These are phyloP conservation scores for Hanseniaspora taiwanica DNA, from an alignment of 805 yeast genomes.

Conservation along the genomic window DNA sequence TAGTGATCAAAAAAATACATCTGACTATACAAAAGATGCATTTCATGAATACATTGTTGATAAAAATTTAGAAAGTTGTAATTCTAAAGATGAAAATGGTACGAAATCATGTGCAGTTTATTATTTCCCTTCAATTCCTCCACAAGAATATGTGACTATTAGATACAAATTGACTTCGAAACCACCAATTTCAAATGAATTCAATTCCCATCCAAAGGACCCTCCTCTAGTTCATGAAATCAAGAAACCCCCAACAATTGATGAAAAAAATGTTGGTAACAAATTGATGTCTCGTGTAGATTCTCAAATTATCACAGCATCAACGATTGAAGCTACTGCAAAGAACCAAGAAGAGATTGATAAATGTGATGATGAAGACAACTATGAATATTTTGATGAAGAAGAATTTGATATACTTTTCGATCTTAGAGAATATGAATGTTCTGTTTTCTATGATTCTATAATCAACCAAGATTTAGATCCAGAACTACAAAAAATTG, in stretches of 20 bases:
- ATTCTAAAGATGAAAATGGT: slow-evolving; percentile 51
- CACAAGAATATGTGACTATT: slow-evolving; percentile 77
- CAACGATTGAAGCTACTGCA: slow-evolving; percentile 13
- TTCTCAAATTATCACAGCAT: neutral
- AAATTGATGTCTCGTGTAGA: too few relatives aligned
- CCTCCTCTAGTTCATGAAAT: too few relatives aligned
- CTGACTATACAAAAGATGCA: slow-evolving; percentile 68
- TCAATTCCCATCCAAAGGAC: too few relatives aligned
- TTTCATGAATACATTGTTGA: slow-evolving; percentile 74
- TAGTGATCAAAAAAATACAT: slow-evolving; percentile 37
- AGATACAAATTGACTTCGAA: slow-evolving; percentile 54
- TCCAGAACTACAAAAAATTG: slow-evolving; percentile 67
- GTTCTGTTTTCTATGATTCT: slow-evolving; percentile 86
- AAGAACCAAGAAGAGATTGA: slow-evolving; percentile 22
- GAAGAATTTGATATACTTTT: slow-evolving; percentile 58
- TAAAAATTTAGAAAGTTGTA: slow-evolving; percentile 44
- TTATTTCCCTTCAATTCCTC: slow-evolving; percentile 65
- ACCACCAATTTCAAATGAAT: too few relatives aligned
- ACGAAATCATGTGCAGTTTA: slow-evolving; percentile 83
- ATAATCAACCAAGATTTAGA: slow-evolving; percentile 74
- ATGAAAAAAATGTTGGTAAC: too few relatives aligned
- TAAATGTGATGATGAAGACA: neutral
- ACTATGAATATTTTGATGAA: slow-evolving; percentile 44
- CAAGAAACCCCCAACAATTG: too few relatives aligned
- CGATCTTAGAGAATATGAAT: slow-evolving; percentile 66